Base-by-base conservation (phyloP, 2,329 filamentous ascomycete genomes). In the Colletotrichum tofieldiae region DNA sequence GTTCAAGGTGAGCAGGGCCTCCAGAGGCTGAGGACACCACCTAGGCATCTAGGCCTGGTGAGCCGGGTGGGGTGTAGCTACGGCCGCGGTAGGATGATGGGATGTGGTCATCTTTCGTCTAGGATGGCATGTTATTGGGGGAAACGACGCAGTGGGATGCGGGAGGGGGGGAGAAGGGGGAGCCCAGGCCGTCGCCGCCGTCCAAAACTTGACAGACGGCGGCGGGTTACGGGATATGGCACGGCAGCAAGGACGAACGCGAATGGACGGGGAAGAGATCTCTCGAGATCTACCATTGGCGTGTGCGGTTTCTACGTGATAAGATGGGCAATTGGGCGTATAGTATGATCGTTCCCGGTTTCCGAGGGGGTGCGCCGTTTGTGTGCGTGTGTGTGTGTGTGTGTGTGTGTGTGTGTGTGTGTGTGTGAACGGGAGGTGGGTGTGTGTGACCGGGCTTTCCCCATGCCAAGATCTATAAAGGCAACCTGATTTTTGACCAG, bases 401-500 rank as follows among this genome's bases (percentile, higher is more conserved):
- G 29, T 32, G 47, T 49, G 16, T 26, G 47, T 32, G 29, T 32
- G 8, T 11, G 55, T 60, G 26, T 47, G 26, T 43, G 26, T 35
- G 26, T n/a, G 23, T 23, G 20, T 32, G 51, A 18, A 32, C 9
- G 51, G 16, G n/a, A 6, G 45, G 45, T 23, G 45, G 8, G 11
- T 39, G 29, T 32, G 26, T 32, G 58, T 43, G 58, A 61, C 58
- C 18, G 26, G 23, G 3, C 29, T 37, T 49, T 18, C n/a, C 43
- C 26, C 45, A 23, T 45, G 58, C 12, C 43, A 32, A 47, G 9
- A 35, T 61, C 20, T 12, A 26, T 18, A 16, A 49, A 1, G 37
- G 55, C 55, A 43, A 59, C 37, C 12, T n/a, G 26, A 37, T 49
- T 62, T 49, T 62, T 20, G 43, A 39, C 59, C 59, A 62, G 12